A percentile compares a stretch with the other conserved stretches of the same genome.
Evolutionary conservation across 768 basidiomycete genomes (phyloP).

Genomic region (Hortiboletus flavorubellus): DNA sequence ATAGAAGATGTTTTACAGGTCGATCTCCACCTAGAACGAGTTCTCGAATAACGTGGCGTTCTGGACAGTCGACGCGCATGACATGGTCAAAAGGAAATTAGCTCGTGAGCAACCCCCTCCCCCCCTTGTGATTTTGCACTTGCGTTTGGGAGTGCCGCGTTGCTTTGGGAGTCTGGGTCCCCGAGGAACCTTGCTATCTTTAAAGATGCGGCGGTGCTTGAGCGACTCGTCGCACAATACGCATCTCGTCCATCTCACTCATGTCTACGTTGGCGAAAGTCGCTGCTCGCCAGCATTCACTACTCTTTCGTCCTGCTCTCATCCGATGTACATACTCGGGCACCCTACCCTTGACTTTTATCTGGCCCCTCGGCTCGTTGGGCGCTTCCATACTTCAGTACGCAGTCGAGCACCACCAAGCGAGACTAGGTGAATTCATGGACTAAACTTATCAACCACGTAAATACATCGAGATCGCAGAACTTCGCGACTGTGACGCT

Average conservation of each 20-base stretch:
- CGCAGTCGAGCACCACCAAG: not conserved
- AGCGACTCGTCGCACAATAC: not conserved
- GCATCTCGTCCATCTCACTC: not conserved
- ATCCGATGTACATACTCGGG: not conserved
- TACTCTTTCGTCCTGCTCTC: conserved; percentile 12
- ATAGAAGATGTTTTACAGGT: conserved; percentile 6
- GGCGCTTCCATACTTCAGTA: conserved; percentile 18
- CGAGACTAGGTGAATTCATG: not conserved
- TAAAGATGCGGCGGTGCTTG: conserved; percentile 16
- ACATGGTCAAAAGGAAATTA: not conserved
- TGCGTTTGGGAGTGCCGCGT: too few species aligned
- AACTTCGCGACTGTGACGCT: not conserved
- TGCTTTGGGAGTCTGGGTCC: too few species aligned
- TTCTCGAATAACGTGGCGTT: not conserved
- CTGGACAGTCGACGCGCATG: not conserved
- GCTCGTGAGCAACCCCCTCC: not conserved
- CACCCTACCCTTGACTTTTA: conserved; percentile 9
- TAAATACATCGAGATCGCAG: conserved; percentile 1
- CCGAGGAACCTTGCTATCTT: not conserved
- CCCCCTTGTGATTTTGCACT: not conserved
- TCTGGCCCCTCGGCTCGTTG: conserved; percentile 1
- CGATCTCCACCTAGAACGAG: not conserved
- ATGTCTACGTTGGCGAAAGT: conserved; percentile 19
- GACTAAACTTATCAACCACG: not conserved
- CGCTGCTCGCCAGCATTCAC: conserved; percentile 6